A percentile compares a stretch with the other conserved stretches of the same genome.
These are phyloP conservation scores for Cnidoscolus chayamansa DNA, from an alignment of 441 rosid genomes.

Conservation along the genomic window DNA sequence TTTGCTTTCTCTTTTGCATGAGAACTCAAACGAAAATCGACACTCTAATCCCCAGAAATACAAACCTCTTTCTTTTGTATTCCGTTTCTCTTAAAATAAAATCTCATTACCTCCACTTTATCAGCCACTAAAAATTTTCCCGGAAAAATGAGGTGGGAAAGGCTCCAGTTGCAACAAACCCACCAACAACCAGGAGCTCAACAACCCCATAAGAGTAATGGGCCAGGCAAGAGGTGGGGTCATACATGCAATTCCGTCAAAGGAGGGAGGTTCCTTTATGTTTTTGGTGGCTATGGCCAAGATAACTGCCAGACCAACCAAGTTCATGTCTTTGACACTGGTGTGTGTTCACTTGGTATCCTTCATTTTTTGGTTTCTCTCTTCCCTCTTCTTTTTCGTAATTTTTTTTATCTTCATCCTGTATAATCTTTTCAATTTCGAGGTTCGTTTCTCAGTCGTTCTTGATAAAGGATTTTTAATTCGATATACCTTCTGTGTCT, in stretches of 20 bases:
- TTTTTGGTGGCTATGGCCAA: constrained; percentile 90
- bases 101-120: constrained; percentile 24
- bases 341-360: constrained; percentile 38
- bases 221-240: constrained; percentile 97
- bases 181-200: constrained; percentile 25
- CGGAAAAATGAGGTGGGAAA: constrained; percentile 88
- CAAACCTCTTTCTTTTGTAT: background rate
- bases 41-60: background rate
- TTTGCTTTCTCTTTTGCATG: constrained; percentile 22
- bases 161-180: constrained; percentile 37
- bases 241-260: constrained; percentile 88
- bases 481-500: background rate
- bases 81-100: background rate
- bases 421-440: background rate
- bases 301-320: constrained; percentile 95
- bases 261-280: constrained; percentile 80
- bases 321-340: constrained; percentile 93
- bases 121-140: constrained; percentile 22
- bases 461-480: constrained; percentile 16
- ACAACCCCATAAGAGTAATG: constrained; percentile 37
- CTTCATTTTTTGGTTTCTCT: background rate
- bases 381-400: background rate
- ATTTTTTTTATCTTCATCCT: background rate
- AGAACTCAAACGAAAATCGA: constrained; percentile 2
- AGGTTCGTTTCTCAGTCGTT: constrained; percentile 19